phyloP scores from a whole-genome alignment of 495 filamentous ascomycete species.

The Xylaria bambusicola region DNA sequence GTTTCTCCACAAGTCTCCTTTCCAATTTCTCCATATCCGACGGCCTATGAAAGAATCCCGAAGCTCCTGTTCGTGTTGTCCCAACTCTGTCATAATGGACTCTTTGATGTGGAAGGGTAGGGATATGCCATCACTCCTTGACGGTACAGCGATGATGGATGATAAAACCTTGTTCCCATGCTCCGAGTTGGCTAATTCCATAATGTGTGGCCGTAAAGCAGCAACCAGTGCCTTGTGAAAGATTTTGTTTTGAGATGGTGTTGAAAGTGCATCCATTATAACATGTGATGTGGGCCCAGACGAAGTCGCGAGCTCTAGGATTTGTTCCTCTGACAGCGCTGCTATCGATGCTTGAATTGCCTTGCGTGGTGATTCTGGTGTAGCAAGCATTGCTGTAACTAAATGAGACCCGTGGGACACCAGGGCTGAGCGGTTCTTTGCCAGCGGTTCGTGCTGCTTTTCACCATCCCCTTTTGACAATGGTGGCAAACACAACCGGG shows the following conservation, averaged over 20 bases:
- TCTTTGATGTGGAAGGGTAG: slow-evolving; percentile 58
- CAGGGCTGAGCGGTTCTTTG: slow-evolving; percentile 46
- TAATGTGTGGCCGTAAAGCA: slow-evolving; percentile 55
- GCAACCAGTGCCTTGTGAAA: slow-evolving; percentile 51
- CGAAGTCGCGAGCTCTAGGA: slow-evolving; percentile 39
- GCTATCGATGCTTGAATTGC: slow-evolving; percentile 46
- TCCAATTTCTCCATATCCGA: slow-evolving; percentile 90
- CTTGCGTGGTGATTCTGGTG: slow-evolving; percentile 41
- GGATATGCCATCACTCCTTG: slow-evolving; percentile 41
- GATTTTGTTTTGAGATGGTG: slow-evolving; percentile 54
- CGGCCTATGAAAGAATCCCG: slow-evolving; percentile 75
- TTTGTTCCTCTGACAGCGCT: slow-evolving; percentile 38
- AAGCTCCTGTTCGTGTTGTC: slow-evolving; percentile 59
- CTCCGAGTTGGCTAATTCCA: slow-evolving; percentile 66
- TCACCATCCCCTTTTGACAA: slow-evolving; percentile 38
- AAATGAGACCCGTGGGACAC: slow-evolving; percentile 49
- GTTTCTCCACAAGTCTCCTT: slow-evolving; percentile 74
- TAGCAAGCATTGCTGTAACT: slow-evolving; percentile 42
- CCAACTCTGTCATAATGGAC: slow-evolving; percentile 48
- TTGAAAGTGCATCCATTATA: slow-evolving; percentile 69
- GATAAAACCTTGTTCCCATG: slow-evolving; percentile 80
- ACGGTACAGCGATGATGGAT: slow-evolving; percentile 66
- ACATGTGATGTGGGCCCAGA: slow-evolving; percentile 57
- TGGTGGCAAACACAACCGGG: slow-evolving; percentile 58
- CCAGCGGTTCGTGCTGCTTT: slow-evolving; percentile 36